phyloP scores from a whole-genome alignment of 768 basidiomycete species.

The Mycena kentingensis region DNA sequence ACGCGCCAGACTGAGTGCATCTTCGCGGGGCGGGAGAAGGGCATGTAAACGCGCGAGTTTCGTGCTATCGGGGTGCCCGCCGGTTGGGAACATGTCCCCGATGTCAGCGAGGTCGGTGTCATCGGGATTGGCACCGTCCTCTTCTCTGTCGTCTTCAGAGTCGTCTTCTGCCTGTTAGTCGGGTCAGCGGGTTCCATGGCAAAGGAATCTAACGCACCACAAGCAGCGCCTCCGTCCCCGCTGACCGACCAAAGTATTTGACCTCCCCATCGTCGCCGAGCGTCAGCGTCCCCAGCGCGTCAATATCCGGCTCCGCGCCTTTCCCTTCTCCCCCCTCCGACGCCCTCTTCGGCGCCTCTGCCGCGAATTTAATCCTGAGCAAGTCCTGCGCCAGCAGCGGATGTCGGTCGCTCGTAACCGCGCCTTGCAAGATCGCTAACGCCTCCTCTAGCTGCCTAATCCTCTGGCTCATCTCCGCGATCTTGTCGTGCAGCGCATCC shows the following conservation, averaged over 20 bases:
- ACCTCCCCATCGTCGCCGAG: conserved; percentile 60
- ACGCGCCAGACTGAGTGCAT: conserved; percentile 41
- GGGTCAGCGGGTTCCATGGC: background rate
- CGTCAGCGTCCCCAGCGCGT: conserved; percentile 65
- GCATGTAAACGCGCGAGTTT: conserved; percentile 39
- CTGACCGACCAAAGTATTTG: conserved; percentile 66
- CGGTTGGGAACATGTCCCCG: conserved; percentile 42
- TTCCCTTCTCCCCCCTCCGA: conserved; percentile 28
- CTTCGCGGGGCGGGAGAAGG: conserved; percentile 49
- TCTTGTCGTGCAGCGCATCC: conserved; percentile 64
- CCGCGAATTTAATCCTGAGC: conserved; percentile 57
- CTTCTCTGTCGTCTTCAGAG: conserved; percentile 24
- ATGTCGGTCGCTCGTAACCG: conserved; percentile 58
- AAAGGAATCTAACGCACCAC: conserved; percentile 8
- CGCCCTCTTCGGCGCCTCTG: conserved; percentile 45
- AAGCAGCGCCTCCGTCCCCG: conserved; percentile 56
- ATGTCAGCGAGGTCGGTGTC: conserved; percentile 39
- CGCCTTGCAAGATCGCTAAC: conserved; percentile 60
- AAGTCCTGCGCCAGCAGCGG: conserved; percentile 56
- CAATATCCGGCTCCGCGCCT: conserved; percentile 47
- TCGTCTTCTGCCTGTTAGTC: conserved; percentile 29
- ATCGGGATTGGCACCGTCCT: conserved; percentile 18
- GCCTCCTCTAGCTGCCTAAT: conserved; percentile 73
- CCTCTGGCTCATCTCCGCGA: conserved; percentile 65
- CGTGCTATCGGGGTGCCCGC: conserved; percentile 30